Evolutionary conservation across 164 flowering plant genomes (phyloP).

Genomic region (Vitis rupestris): DNA sequence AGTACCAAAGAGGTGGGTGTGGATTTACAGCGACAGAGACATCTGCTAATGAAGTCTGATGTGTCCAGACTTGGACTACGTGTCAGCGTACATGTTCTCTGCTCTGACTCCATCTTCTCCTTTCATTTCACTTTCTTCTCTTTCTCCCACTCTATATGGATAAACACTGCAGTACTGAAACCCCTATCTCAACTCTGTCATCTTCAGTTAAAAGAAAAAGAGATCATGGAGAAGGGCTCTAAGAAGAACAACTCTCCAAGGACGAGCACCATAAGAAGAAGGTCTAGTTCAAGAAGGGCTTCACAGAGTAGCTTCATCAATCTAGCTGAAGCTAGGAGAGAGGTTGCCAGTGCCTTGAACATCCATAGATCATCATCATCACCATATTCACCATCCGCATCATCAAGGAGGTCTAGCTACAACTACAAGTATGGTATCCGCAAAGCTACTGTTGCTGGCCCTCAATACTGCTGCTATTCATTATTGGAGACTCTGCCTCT

Average conservation of each 20-base stretch:
- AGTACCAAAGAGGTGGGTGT: too few relatives aligned
- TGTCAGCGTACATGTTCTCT: slow-evolving; percentile 8
- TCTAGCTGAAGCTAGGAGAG: slow-evolving; percentile 14
- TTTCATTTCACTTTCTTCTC: too few relatives aligned
- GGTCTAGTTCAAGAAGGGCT: slow-evolving; percentile 2
- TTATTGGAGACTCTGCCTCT: slow-evolving; percentile 23
- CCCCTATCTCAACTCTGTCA: neutral
- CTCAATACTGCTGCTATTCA: slow-evolving; percentile 5
- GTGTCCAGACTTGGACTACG: neutral
- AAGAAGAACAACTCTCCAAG: neutral
- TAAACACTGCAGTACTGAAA: too few relatives aligned
- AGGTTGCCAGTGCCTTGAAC: slow-evolving; percentile 16
- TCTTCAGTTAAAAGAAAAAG: neutral
- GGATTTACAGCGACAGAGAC: neutral
- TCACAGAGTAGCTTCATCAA: slow-evolving; percentile 1
- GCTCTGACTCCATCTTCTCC: slow-evolving; percentile 4
- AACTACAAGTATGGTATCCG: too few relatives aligned
- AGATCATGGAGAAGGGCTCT: neutral
- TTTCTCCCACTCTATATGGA: too few relatives aligned
- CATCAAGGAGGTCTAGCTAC: too few relatives aligned
- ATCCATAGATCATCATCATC: slow-evolving; percentile 14
- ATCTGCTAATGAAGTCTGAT: neutral
- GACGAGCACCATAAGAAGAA: slow-evolving; percentile 6
- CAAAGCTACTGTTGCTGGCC: neutral
- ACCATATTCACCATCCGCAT: neutral